Percentiles rank a stretch among this genome's conserved stretches.
These are phyloP conservation scores for Clonostachys byssicola DNA, from an alignment of 2,329 filamentous ascomycete species.

Conservation along the genomic window DNA sequence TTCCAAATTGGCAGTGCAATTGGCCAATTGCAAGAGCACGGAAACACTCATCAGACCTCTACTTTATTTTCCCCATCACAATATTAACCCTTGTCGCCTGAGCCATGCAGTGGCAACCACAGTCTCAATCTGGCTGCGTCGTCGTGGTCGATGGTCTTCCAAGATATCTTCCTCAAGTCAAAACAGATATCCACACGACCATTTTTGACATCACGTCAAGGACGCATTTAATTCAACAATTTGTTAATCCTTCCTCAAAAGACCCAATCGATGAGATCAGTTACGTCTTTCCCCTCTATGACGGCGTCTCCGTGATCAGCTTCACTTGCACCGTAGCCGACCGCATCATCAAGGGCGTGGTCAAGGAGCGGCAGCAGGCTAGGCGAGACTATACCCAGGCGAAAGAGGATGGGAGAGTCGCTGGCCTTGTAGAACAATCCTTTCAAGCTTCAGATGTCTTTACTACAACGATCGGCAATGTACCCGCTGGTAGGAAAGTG, in stretches of 20 bases:
- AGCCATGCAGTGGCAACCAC: too few relatives aligned
- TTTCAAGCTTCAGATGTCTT: constrained; percentile 63
- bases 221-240: constrained; percentile 50
- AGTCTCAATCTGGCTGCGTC: constrained; percentile 25
- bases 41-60: too few relatives aligned
- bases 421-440: constrained; percentile 62
- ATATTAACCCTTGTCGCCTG: too few relatives aligned
- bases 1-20: too few relatives aligned
- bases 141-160: constrained; percentile 11
- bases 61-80: too few relatives aligned
- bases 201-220: constrained; percentile 51
- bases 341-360: constrained; percentile 57
- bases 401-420: constrained; percentile 51
- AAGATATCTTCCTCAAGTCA: constrained; percentile 53
- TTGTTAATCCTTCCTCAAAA: constrained; percentile 47
- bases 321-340: constrained; percentile 62
- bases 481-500: constrained; percentile 54
- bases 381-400: constrained; percentile 56
- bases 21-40: too few relatives aligned
- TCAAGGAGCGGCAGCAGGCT: constrained; percentile 63
- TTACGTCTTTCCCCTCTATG: constrained; percentile 70
- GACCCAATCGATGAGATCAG: constrained; percentile 37
- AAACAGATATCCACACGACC: constrained; percentile 53
- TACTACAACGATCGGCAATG: constrained; percentile 62
- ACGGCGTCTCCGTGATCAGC: constrained; percentile 65